Percentiles rank a stretch among this genome's conserved stretches.
phyloP scores from a whole-genome alignment of 73 alveolate genomes.

The Paramecium caudatum region DNA sequence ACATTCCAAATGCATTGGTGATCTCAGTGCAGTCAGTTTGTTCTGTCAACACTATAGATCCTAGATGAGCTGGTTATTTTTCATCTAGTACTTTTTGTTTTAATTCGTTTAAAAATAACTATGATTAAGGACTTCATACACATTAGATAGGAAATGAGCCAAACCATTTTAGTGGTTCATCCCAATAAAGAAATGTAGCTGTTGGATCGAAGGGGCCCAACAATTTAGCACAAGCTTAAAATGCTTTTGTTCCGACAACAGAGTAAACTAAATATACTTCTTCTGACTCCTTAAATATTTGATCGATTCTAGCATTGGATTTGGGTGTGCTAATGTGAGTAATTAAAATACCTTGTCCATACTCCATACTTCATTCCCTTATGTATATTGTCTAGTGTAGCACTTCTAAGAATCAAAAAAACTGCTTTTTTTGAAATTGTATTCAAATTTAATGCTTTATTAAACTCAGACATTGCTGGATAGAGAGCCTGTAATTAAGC shows the following conservation, averaged over 20 bases:
- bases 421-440: slow-evolving; percentile 31
- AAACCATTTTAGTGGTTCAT: slow-evolving; percentile 65
- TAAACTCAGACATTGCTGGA: slow-evolving; percentile 41
- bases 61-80: slow-evolving; percentile 60
- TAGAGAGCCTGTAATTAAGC: slow-evolving; percentile 13
- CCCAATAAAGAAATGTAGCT: slow-evolving; percentile 61
- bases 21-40: slow-evolving; percentile 60
- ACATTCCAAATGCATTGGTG: slow-evolving; percentile 3
- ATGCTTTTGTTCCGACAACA: slow-evolving; percentile 56
- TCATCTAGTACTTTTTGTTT: slow-evolving; percentile 43
- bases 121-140: slow-evolving; percentile 1
- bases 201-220: slow-evolving; percentile 23
- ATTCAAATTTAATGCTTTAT: slow-evolving; percentile 28
- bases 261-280: slow-evolving; percentile 25
- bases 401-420: slow-evolving; percentile 59
- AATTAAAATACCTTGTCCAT: slow-evolving; percentile 29
- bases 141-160: slow-evolving; percentile 58
- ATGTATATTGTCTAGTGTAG: slow-evolving; percentile 46
- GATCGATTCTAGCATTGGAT: slow-evolving; percentile 44
- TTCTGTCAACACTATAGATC: slow-evolving; percentile 45
- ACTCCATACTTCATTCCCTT: slow-evolving; percentile 64
- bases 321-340: slow-evolving; percentile 42
- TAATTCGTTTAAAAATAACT: slow-evolving; percentile 30
- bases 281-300: slow-evolving; percentile 2
- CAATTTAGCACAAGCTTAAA: slow-evolving; percentile 50